Evolutionary conservation across 192 early-diverging fungal species (phyloP).

Genomic region (Jimgerdemannia flammicorona): DNA sequence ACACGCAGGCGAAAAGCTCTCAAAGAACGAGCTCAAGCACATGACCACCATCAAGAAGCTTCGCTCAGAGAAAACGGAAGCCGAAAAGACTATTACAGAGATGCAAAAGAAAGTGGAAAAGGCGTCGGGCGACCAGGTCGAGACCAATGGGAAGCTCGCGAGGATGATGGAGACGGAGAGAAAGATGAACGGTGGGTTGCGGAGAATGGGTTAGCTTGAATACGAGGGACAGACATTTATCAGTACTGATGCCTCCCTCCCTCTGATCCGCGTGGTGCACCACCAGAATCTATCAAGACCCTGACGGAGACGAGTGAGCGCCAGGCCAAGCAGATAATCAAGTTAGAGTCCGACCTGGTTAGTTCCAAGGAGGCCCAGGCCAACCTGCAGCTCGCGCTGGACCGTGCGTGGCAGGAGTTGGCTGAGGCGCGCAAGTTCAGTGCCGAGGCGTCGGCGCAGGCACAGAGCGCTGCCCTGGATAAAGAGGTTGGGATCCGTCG

Average conservation of each 20-base stretch:
- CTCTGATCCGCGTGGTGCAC: too few relatives aligned
- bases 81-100: slow-evolving; percentile 47
- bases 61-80: slow-evolving; percentile 56
- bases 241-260: too few relatives aligned
- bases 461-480: slow-evolving; percentile 40
- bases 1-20: slow-evolving; percentile 66
- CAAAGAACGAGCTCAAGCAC: slow-evolving; percentile 70
- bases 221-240: too few relatives aligned
- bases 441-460: slow-evolving; percentile 17
- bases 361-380: slow-evolving; percentile 4
- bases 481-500: slow-evolving; percentile 28
- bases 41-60: slow-evolving; percentile 72
- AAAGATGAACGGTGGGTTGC: slow-evolving; percentile 23
- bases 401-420: not conserved
- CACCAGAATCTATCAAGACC: slow-evolving; percentile 18
- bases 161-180: slow-evolving; percentile 37
- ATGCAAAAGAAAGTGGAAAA: slow-evolving; percentile 52
- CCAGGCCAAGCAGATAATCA: slow-evolving; percentile 25
- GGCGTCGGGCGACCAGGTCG: slow-evolving; percentile 34
- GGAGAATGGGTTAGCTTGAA: not conserved
- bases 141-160: slow-evolving; percentile 41
- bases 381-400: slow-evolving; percentile 4
- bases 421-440: slow-evolving; percentile 1
- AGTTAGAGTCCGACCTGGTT: slow-evolving; percentile 15
- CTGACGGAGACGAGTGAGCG: slow-evolving; percentile 20